phyloP scores from a whole-genome alignment of 306 rosid species.

The Biancaea sappan region DNA sequence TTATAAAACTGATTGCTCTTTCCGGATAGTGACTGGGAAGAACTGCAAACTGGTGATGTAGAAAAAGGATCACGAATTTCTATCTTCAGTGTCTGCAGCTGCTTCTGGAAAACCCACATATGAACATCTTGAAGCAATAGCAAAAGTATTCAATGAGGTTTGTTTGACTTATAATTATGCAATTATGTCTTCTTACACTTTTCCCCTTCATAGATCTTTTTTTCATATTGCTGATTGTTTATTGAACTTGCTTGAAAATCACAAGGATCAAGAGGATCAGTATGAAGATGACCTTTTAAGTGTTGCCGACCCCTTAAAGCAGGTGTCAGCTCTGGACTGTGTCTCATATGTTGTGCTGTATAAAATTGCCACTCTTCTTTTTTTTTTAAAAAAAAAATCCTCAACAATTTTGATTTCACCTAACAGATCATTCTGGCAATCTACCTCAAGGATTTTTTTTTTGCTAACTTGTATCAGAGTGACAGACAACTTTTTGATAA shows the following conservation, averaged over 20 bases:
- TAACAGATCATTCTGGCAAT: slow-evolving; percentile 77
- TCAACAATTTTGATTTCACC: slow-evolving; percentile 5
- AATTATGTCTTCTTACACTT: slow-evolving; percentile 17
- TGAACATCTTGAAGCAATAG: slow-evolving; percentile 89
- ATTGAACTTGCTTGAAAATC: slow-evolving; percentile 36
- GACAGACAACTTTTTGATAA: slow-evolving; percentile 63
- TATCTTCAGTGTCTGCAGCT: slow-evolving; percentile 55
- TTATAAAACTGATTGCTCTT: slow-evolving; percentile 17
- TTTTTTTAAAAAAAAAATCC: too few species aligned
- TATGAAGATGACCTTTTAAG: slow-evolving; percentile 74
- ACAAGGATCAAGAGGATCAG: slow-evolving; percentile 76
- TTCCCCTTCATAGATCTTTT: neutral
- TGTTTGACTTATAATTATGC: slow-evolving; percentile 27
- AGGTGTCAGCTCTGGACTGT: slow-evolving; percentile 49
- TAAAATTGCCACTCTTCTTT: neutral
- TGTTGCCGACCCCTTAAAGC: slow-evolving; percentile 84
- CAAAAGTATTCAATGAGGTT: slow-evolving; percentile 79
- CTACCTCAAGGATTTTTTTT: slow-evolving; percentile 72
- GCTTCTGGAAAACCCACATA: slow-evolving; percentile 55
- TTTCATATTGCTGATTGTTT: slow-evolving; percentile 15
- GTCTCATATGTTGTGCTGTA: neutral
- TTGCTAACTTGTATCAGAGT: slow-evolving; percentile 60
- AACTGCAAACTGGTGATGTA: slow-evolving; percentile 55
- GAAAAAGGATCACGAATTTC: slow-evolving; percentile 56
- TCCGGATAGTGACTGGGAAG: slow-evolving; percentile 98